phyloP scores from a whole-genome alignment of 2,329 filamentous ascomycete species.

The Kalaharituber pfeilii region DNA sequence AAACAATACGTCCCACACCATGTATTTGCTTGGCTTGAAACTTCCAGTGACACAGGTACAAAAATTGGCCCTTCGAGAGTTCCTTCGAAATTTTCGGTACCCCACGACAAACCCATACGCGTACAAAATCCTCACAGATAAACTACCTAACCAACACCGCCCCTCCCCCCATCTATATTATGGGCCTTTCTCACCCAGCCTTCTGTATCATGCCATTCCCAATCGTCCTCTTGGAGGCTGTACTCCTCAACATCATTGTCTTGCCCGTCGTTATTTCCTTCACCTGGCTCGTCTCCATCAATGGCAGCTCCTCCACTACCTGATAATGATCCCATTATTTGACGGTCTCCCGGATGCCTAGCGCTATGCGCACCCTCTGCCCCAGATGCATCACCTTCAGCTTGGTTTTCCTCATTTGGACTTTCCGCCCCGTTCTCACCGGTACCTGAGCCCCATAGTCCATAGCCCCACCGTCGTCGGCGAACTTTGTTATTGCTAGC shows the following conservation, averaged over 20 bases:
- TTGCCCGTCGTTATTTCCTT: background rate
- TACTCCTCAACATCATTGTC: background rate
- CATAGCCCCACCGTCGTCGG: background rate
- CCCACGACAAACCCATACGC: no score
- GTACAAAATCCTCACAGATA: no score
- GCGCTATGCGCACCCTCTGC: no score
- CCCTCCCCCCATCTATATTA: background rate
- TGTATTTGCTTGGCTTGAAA: no score
- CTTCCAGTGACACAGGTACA: no score
- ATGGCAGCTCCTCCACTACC: background rate
- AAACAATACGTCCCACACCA: no score
- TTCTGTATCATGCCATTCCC: background rate
- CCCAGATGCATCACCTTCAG: background rate
- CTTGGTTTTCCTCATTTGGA: background rate
- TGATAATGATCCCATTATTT: no score
- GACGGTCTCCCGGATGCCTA: no score
- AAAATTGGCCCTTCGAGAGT: no score
- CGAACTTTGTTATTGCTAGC: background rate
- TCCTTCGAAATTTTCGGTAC: no score
- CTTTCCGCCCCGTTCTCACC: background rate
- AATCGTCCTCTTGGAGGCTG: background rate
- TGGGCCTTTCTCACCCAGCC: background rate
- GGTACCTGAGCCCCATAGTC: background rate
- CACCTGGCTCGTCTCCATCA: background rate
- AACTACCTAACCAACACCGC: no score